These are phyloP conservation scores for Allium fistulosum DNA, from an alignment of 106 monocot genomes.

Conservation along the genomic window DNA sequence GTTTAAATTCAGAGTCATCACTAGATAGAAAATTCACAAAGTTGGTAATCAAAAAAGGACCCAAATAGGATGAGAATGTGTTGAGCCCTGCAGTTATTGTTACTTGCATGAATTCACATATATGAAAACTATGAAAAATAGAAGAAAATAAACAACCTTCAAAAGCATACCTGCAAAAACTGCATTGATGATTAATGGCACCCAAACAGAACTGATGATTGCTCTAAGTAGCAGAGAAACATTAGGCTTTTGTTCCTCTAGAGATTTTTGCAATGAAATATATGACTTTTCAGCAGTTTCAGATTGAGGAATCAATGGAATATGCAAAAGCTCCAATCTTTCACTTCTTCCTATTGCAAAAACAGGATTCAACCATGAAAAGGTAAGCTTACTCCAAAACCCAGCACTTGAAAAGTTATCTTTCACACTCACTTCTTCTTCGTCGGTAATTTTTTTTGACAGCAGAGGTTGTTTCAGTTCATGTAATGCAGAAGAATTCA, in stretches of 20 bases:
- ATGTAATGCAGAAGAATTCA: constrained; percentile 11
- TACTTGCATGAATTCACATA: neutral
- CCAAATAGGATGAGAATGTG: constrained; percentile 64
- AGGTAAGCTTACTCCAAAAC: constrained; percentile 55
- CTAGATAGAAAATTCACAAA: constrained; percentile 65
- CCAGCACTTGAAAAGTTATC: constrained; percentile 33
- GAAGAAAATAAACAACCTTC: neutral
- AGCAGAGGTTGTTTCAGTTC: constrained; percentile 37
- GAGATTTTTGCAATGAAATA: constrained; percentile 29
- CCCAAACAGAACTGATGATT: constrained; percentile 42
- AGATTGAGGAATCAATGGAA: constrained; percentile 42
- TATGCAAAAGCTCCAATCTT: constrained; percentile 53
- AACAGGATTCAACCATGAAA: constrained; percentile 75
- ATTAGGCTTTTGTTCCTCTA: constrained; percentile 27
- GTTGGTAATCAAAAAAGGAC: constrained; percentile 63
- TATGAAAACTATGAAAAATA: neutral
- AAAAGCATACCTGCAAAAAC: constrained; percentile 46
- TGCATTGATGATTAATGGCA: constrained; percentile 47
- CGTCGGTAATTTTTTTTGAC: neutral
- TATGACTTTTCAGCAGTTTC: constrained; percentile 50
- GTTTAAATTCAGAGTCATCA: constrained; percentile 2
- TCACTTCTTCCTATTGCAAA: constrained; percentile 40
- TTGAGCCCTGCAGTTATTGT: constrained; percentile 41
- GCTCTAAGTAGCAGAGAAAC: constrained; percentile 21
- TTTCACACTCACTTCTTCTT: neutral